Evolutionary conservation across 2,329 filamentous ascomycete genomes (phyloP).

Genomic region (Phoma sp.): DNA sequence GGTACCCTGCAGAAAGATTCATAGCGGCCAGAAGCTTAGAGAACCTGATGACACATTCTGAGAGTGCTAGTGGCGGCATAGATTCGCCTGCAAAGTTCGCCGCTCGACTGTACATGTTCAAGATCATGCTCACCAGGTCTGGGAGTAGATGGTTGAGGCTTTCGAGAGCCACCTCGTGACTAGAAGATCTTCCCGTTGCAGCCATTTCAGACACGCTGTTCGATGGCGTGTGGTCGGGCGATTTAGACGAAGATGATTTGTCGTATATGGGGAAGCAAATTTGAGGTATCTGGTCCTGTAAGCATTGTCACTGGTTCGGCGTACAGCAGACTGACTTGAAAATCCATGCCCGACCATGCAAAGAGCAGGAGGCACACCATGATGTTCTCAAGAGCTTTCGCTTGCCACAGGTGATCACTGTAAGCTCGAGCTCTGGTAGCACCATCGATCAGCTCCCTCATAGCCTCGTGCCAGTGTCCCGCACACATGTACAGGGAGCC

Average conservation of each 20-base stretch:
- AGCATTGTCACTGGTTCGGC: background rate
- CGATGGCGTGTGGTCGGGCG: slow-evolving; percentile 49
- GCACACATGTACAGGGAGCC: slow-evolving; percentile 87
- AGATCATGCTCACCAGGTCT: slow-evolving; percentile 75
- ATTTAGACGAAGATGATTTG: slow-evolving; percentile 53
- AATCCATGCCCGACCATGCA: slow-evolving; percentile 83
- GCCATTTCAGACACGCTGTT: slow-evolving; percentile 49
- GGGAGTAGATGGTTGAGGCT: slow-evolving; percentile 67
- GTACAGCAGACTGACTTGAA: slow-evolving; percentile 62
- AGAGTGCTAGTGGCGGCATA: slow-evolving; percentile 72
- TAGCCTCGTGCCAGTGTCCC: slow-evolving; percentile 86
- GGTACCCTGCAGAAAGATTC: slow-evolving; percentile 68
- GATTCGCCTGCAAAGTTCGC: slow-evolving; percentile 68
- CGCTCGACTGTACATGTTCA: slow-evolving; percentile 74
- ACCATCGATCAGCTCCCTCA: slow-evolving; percentile 82
- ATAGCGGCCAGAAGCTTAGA: slow-evolving; percentile 72
- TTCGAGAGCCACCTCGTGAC: slow-evolving; percentile 49
- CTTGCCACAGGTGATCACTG: slow-evolving; percentile 97
- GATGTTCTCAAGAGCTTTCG: slow-evolving; percentile 89
- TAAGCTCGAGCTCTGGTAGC: slow-evolving; percentile 77
- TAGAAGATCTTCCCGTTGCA: slow-evolving; percentile 52
- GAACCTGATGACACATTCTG: slow-evolving; percentile 76
- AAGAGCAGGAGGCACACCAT: slow-evolving; percentile 82
- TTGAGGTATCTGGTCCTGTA: slow-evolving; percentile 56
- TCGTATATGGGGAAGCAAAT: slow-evolving; percentile 60